Conservation (phyloP, 768 basidiomycete species). For the Scleroderma bovista region DNA sequence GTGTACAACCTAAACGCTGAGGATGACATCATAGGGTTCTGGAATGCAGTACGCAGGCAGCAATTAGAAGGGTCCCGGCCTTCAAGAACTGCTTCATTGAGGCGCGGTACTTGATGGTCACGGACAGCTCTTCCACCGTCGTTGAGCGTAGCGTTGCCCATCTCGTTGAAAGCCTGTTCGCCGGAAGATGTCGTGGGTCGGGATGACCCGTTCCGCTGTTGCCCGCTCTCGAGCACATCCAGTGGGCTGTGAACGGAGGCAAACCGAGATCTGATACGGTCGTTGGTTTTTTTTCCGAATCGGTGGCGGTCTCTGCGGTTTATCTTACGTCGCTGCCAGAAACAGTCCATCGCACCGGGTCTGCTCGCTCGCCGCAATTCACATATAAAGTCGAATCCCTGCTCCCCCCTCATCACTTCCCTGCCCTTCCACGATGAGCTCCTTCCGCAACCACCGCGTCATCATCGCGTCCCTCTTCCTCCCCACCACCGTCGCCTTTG, state of each 20-base stretch:
- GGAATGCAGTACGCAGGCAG: no score
- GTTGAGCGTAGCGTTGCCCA: no score
- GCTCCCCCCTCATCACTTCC: constrained; percentile 4
- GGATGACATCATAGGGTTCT: no score
- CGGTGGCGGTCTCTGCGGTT: background rate
- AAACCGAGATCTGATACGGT: background rate
- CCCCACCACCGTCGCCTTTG: constrained; percentile 64
- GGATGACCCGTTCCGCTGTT: background rate
- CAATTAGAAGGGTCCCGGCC: no score
- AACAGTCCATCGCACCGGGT: background rate
- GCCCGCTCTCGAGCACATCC: background rate
- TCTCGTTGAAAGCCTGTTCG: no score
- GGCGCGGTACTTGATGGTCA: no score
- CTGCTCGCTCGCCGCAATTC: background rate
- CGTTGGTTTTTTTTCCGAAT: background rate
- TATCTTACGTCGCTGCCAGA: background rate
- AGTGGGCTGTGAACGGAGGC: background rate
- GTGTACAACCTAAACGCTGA: no score
- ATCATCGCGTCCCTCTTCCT: constrained; percentile 84
- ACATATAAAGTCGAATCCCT: background rate
- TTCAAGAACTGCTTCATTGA: no score
- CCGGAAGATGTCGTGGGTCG: background rate
- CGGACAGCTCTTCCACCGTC: no score
- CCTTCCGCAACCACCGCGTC: constrained; percentile 66
- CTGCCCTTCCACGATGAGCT: constrained; percentile 44